A percentile compares a stretch with the other conserved stretches of the same genome.
Evolutionary conservation across 2,329 filamentous ascomycete genomes (phyloP).

Genomic region (Trichothecium sympodiale): DNA sequence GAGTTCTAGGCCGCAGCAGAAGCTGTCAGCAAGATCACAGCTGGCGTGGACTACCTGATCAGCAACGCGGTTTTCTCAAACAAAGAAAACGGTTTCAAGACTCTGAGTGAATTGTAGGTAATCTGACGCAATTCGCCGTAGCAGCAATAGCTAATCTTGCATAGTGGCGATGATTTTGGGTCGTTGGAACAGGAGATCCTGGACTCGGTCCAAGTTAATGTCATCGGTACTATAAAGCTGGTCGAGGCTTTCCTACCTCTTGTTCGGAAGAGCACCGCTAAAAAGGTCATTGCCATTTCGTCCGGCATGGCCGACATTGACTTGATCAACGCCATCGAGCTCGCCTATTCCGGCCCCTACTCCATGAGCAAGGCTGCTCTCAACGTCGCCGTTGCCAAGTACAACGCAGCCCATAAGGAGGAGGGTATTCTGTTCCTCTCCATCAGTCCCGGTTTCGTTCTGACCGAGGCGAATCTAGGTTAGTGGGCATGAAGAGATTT

Average conservation of each 20-base stretch:
- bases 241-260: conserved; percentile 33
- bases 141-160: no score
- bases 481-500: no score
- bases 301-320: conserved; percentile 33
- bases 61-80: conserved; percentile 36
- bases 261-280: conserved; percentile 31
- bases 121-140: conserved; percentile 22
- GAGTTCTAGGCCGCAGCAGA: no score
- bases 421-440: conserved; percentile 9
- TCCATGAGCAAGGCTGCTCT: conserved; percentile 3
- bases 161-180: background rate
- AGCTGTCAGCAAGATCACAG: no score
- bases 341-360: conserved; percentile 1
- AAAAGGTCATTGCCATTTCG: conserved; percentile 40
- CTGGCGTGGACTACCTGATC: conserved; percentile 41
- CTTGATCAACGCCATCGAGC: conserved; percentile 17
- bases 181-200: background rate
- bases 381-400: conserved; percentile 4
- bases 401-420: conserved; percentile 1
- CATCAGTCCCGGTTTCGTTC: background rate
- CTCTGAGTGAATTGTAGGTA: conserved; percentile 18
- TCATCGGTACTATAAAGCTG: conserved; percentile 26
- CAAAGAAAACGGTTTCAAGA: no score
- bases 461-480: no score
- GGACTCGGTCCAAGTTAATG: conserved; percentile 17